A percentile compares a stretch with the other conserved stretches of the same genome.
phyloP scores from a whole-genome alignment of 1,284 basidiomycete genomes.

The Rhodotorula sp. region DNA sequence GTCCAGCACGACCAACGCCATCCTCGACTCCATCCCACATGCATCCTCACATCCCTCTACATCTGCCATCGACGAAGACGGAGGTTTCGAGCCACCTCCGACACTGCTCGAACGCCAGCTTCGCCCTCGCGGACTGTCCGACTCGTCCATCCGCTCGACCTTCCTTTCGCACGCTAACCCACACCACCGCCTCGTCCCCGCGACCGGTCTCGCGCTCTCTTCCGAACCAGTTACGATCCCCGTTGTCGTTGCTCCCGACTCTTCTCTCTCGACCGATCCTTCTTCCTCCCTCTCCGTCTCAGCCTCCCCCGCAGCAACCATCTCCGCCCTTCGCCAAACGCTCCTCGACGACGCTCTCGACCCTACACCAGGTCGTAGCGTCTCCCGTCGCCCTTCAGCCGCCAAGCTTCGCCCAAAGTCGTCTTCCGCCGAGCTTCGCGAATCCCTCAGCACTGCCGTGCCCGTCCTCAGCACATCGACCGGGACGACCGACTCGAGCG shows the following conservation, averaged over 20 bases:
- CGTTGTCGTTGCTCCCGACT: not conserved
- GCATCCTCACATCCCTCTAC: conserved; percentile 40
- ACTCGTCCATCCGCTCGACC: conserved; percentile 83
- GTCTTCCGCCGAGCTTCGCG: not conserved
- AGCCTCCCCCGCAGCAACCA: not conserved
- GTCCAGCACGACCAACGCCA: conserved; percentile 70
- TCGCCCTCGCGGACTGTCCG: conserved; percentile 74
- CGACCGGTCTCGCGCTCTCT: conserved; percentile 31
- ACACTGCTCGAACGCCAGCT: conserved; percentile 62
- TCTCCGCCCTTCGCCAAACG: not conserved
- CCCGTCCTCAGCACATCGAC: not conserved
- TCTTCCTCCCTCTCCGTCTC: not conserved
- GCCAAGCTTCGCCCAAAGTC: not conserved
- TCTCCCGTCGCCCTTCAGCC: not conserved
- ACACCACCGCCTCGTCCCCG: conserved; percentile 34
- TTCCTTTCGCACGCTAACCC: conserved; percentile 55
- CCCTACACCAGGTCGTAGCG: no score
- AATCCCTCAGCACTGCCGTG: not conserved
- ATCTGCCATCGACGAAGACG: not conserved
- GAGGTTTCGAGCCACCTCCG: conserved; percentile 44
- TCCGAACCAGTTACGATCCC: conserved; percentile 16
- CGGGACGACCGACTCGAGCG: conserved; percentile 5
- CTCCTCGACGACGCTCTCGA: no score
- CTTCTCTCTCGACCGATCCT: not conserved
- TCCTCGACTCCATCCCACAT: conserved; percentile 61